A percentile compares a stretch with the other conserved stretches of the same genome.
Conservation (phyloP, 768 basidiomycete species). For the Panus rudis region DNA sequence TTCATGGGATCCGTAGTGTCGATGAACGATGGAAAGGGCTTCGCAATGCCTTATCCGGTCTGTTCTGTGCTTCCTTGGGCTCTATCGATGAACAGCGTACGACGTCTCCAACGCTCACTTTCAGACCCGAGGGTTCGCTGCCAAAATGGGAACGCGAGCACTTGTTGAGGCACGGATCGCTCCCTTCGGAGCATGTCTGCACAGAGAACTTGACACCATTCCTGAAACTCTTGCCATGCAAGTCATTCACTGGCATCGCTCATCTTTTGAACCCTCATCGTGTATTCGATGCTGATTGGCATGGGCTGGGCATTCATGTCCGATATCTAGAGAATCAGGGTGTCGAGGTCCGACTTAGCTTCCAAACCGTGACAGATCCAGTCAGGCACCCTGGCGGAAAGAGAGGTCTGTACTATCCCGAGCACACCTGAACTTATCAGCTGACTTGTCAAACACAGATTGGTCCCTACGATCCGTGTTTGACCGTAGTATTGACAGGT, state of each 20-base stretch:
- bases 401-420: constrained; percentile 39
- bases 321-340: constrained; percentile 43
- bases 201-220: constrained; percentile 98
- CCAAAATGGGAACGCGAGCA: constrained; percentile 42
- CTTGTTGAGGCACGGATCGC: constrained; percentile 64
- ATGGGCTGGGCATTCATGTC: constrained; percentile 79
- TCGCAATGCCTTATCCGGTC: constrained; percentile 82
- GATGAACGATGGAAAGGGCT: constrained; percentile 79
- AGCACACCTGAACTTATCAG: not conserved
- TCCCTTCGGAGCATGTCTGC: constrained; percentile 86
- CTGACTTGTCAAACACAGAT: constrained; percentile 35
- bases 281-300: constrained; percentile 89
- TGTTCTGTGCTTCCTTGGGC: constrained; percentile 91
- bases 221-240: constrained; percentile 90
- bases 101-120: constrained; percentile 55
- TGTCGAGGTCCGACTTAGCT: constrained; percentile 58
- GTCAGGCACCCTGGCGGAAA: constrained; percentile 45
- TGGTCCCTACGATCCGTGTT: constrained; percentile 71
- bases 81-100: constrained; percentile 71
- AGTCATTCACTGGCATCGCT: constrained; percentile 80
- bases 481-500: constrained; percentile 50
- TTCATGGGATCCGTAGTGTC: constrained; percentile 39
- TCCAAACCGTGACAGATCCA: constrained; percentile 78
- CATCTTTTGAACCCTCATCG: constrained; percentile 76
- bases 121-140: constrained; percentile 53